These are phyloP conservation scores for Nidularia pulvinata DNA, from an alignment of 768 basidiomycete species.

Conservation along the genomic window DNA sequence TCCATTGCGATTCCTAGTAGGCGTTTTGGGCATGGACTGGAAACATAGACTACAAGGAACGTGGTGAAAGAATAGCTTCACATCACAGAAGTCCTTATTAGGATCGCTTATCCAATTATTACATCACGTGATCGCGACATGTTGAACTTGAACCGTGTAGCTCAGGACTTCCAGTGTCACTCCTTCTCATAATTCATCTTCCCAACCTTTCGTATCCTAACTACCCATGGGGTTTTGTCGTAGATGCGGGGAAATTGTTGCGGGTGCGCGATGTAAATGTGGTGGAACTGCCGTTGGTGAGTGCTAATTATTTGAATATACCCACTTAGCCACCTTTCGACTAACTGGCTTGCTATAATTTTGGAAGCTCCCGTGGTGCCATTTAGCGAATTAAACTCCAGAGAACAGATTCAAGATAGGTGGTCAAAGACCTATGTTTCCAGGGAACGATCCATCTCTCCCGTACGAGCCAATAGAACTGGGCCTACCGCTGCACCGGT, in stretches of 20 bases:
- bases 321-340: slow-evolving; percentile 2
- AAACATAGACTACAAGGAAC: too few species aligned
- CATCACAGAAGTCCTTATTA: too few species aligned
- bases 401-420: slow-evolving; percentile 51
- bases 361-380: slow-evolving; percentile 63
- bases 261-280: slow-evolving; percentile 72
- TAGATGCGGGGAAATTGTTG: slow-evolving; percentile 83
- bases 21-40: too few species aligned
- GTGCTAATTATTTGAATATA: slow-evolving; percentile 20
- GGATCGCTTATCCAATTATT: too few species aligned
- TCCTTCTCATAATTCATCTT: too few species aligned
- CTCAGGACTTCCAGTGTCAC: too few species aligned
- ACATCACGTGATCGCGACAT: too few species aligned
- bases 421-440: slow-evolving; percentile 84
- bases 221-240: slow-evolving; percentile 79
- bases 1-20: too few species aligned
- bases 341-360: too few species aligned
- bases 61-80: too few species aligned
- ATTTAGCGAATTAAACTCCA: slow-evolving; percentile 51
- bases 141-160: too few species aligned
- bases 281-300: slow-evolving; percentile 79
- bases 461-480: slow-evolving; percentile 27
- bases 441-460: slow-evolving; percentile 41
- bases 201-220: too few species aligned
- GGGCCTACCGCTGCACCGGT: slow-evolving; percentile 10